Evolutionary conservation across 176 grass and related monocot species (phyloP), one percentile per base, ranked within the genome.

Genomic region (Musa troglodytarum): DNA sequence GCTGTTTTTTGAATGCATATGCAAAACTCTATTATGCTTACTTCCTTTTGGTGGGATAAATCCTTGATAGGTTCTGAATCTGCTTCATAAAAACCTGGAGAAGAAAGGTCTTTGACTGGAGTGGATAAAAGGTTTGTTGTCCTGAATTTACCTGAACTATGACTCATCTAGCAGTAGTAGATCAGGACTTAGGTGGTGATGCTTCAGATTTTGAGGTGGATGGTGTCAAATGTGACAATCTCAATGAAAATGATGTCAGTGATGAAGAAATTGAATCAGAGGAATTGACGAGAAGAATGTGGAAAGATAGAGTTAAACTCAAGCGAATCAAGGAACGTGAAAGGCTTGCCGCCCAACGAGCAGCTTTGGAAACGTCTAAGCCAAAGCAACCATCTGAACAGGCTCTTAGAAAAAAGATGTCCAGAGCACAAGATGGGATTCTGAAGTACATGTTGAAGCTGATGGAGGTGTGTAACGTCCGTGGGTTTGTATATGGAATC

Each of bases 371-470:
- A 55, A 87, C 86, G 77, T 79, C 75, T 2, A 99, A 64, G 76
- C 71, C 72, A 2, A 99, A 94, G 73, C 81, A 65, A 2, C 82
- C 87, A 75, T 99, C 95, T 0, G 86, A 99, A 49, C 95, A 99
- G 74, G 88, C 95, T 49, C 71, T 90, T 69, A 83, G 95, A 83
- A 99, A 99, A 84, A 94, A 94, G 82, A 92, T 99, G 82, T 85
- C 95, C 1, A 87, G 95, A 84, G 91, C 88, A 1, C 91, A 99
- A 3, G 95, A 94, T 16, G 95, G 95, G 56, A 99, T 99, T 16
- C 88, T 99, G 65, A 99, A 94, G 82, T 94, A 99, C 80, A 99
- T 99, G 95, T 78, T 99, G 75, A 99, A 99, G 78, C 59, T 99
- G 65, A 89, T 99, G 91, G 80, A 94, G 76, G 95, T 99, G 76